Base-by-base conservation (phyloP, 2,329 filamentous ascomycete species). In the Leptodontidium sp. region DNA sequence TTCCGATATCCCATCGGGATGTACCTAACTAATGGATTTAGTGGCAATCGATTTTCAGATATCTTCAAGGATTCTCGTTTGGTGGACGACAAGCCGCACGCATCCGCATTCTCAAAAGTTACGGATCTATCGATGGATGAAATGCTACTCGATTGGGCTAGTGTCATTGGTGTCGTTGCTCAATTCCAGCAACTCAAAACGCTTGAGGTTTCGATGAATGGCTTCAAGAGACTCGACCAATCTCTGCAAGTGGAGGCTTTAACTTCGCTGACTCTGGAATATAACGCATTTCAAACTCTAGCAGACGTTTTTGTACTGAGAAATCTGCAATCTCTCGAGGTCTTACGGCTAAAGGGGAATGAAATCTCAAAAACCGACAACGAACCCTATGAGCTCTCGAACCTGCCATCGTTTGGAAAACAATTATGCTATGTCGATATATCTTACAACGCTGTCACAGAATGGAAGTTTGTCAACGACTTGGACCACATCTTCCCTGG, bases 281-380 rank as follows among this genome's bases (percentile, higher is more conserved):
- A 88, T 78, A 96, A 96, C 77, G 81, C 85, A 35, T 90, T 96
- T 76, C 82, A 82, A 1, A 81, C 83, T 8, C 78, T 94, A 24
- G 81, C 84, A 1, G 86, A 90, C 61, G 73, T 94, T 3, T 78
- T 81, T 2, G 81, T 84, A 32, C 82, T 95, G 4, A 75, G 84
- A 2, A 72, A 77, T 26, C 79, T 92, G 29, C 76, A 78, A 1
- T 80, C 82, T 40, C 83, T 92, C 14, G 85, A 86, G 61, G 87
- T 85, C 64, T 81, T 90, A 0, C 87, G 94, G 64, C 85, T 98
- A 63, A 95, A 97, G 74, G 89, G 90, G 62, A 97, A 97, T 81
- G 85, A 84, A 61, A 93, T 98, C 82, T 75, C 32, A 81, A 84
- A 83, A 61, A 92, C 97, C 29, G 40, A 58, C 35, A 24, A 9